Base-by-base conservation (phyloP, 2,329 filamentous ascomycete genomes). In the Xylogone sp. region DNA sequence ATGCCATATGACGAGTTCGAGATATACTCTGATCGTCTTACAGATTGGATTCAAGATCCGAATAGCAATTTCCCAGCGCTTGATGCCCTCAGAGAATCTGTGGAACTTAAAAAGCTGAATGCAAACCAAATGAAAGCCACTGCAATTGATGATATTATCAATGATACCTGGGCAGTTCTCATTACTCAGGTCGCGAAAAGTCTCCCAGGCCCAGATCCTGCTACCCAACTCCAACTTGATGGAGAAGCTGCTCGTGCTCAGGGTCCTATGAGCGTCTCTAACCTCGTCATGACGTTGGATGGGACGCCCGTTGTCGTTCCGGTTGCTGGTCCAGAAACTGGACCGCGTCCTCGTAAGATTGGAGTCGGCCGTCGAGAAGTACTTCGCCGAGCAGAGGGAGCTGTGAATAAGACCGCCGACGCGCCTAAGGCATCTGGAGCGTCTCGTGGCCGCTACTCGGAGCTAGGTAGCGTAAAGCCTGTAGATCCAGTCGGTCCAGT, bases 101-200 rank as follows among this genome's bases (percentile, higher is more conserved):
- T 86, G 21, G 86, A 90, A 59, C 70, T 89, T 29, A 88, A 88
- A 64, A 86, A 84, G 66, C 79, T 97, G 43, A 99, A 99, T 65
- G 86, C 86, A 42, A 87, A 86, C 45, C 77, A 96, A 7, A 94
- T 95, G 81, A 97, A 96, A 69, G 81, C 87, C 1, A 81, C 84
- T 0, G 78, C 86, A 9, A 93, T 97, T 43, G 94, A 99, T 62
- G 94, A 99, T 63, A 78, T 97, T n/a, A 88, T 97, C 58, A 88
- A 86, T 20, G 94, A 99, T 69, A 85, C 88, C 46, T 99, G 96
- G 68, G 87, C 89, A 1, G 78, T 83, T 46, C 75, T 96, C 16
- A 94, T 90, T 65, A 76, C 79, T 18, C 81, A 86, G 24, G 72
- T 91, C 46, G 83, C 83, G 2, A 79, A 79, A 42, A 75, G 74